phyloP scores from a whole-genome alignment of 179 eudicot species.

The Drosera spatulata region DNA sequence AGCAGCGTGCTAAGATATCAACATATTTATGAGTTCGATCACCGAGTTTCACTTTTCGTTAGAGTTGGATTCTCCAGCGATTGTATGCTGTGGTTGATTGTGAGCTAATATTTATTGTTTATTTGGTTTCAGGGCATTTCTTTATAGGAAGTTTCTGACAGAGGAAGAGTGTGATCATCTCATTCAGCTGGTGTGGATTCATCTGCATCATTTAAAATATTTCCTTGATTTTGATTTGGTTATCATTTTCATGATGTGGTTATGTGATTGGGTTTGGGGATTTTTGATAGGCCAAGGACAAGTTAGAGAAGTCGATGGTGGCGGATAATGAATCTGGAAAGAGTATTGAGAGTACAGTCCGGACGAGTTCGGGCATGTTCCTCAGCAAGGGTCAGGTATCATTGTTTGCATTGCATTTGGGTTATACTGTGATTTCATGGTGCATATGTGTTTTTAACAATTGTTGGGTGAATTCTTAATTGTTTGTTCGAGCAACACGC shows the following conservation, averaged over 20 bases:
- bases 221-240: not conserved
- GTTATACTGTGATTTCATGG: too few relatives aligned
- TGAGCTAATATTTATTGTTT: not conserved
- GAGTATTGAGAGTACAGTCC: constrained; percentile 58
- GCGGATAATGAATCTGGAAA: constrained; percentile 78
- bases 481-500: too few relatives aligned
- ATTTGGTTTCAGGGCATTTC: constrained; percentile 47
- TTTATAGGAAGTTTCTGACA: constrained; percentile 50
- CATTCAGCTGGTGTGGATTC: constrained; percentile 43
- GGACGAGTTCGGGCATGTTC: constrained; percentile 93
- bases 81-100: not conserved
- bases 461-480: too few relatives aligned
- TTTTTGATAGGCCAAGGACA: constrained; percentile 57
- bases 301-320: constrained; percentile 82
- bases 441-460: too few relatives aligned
- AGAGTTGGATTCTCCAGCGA: not conserved
- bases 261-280: not conserved
- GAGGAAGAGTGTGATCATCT: constrained; percentile 86
- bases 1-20: too few relatives aligned
- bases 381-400: constrained; percentile 47
- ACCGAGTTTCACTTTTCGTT: not conserved
- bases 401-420: constrained; percentile 12
- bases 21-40: too few relatives aligned
- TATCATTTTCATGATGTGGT: not conserved
- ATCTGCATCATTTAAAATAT: too few relatives aligned